Conservation (phyloP, 1,284 basidiomycete species). For the Gymnopus androsaceus region DNA sequence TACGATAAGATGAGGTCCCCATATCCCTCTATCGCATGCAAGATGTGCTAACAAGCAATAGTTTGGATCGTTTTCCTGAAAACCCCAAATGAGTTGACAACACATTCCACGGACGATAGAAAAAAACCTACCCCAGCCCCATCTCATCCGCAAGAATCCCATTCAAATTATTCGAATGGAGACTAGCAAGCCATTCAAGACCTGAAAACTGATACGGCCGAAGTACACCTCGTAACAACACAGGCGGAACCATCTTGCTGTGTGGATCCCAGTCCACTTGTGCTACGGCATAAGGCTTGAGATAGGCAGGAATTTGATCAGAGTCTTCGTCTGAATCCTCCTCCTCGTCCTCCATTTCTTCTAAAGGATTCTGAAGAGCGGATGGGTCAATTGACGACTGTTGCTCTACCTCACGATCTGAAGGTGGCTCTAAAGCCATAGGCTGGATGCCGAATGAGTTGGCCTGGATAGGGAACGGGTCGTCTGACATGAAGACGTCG, state of each 20-base stretch:
- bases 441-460: no score
- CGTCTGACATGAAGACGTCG: neutral
- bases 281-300: conserved; percentile 67
- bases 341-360: no score
- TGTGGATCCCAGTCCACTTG: conserved; percentile 65
- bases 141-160: conserved; percentile 94
- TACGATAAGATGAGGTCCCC: conserved; percentile 94
- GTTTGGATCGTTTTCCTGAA: conserved; percentile 95
- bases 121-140: conserved; percentile 78
- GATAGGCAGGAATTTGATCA: conserved; percentile 52
- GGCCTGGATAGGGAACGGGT: no score
- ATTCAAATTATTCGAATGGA: conserved; percentile 87
- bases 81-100: conserved; percentile 10
- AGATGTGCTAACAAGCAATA: conserved; percentile 90
- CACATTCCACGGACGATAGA: conserved; percentile 8
- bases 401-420: neutral
- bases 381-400: neutral
- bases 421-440: no score
- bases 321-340: conserved; percentile 21
- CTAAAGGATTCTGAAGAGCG: neutral
- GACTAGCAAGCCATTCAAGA: conserved; percentile 91
- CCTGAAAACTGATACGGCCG: conserved; percentile 95
- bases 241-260: conserved; percentile 68
- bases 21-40: conserved; percentile 92
- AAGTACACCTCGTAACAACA: conserved; percentile 84